Base-by-base conservation (phyloP, 2,329 filamentous ascomycete species). In the Colletotrichum orchidophilum region DNA sequence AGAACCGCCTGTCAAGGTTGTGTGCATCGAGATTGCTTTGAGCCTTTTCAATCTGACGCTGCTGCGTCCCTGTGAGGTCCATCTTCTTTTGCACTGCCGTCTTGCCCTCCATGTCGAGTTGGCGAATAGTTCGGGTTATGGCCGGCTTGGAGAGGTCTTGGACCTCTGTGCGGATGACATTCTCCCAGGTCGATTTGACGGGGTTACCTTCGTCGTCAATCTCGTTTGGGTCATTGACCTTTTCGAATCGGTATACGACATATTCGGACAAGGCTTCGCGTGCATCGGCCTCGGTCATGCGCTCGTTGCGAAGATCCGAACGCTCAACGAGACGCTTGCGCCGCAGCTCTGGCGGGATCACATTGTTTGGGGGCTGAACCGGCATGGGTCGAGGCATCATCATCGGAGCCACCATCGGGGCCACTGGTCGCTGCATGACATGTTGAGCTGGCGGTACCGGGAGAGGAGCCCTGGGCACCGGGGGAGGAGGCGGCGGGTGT, bases 201-300 rank as follows among this genome's bases (percentile, higher is more conserved):
- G 74, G 75, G 13, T 76, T 75, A 3, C 83, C 83, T 9, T 83
- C 77, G 7, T 81, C 76, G 70, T 84, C 82, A 50, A 81, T 76
- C 18, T 76, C 76, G n/a, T 79, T 75, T 13, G 76, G 73, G 50
- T 76, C 77, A 12, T 74, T 60, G 24, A 78, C 72, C 76, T 82
- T 86, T 70, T 86, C 81, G 59, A 87, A 81, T 1, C 82, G 83
- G 57, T 83, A 77, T 18, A 84, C 79, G 33, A 77, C 59, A 71
- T 83, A 85, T 1, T 81, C 79, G 0, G 85, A 83, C 15, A 86
- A 80, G 3, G 74, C 69, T 3, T 82, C 80, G 5, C 77, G 79
- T 54, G 83, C 83, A 13, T 84, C 79, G 6, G 79, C 77, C 27
- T 83, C 79, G 1, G 81, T 83, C 63, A 80, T 73, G 18, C 76